Evolutionary conservation across 2,329 filamentous ascomycete genomes (phyloP), one percentile per base, ranked within the genome.

Genomic region (Fusarium austroafricanum): DNA sequence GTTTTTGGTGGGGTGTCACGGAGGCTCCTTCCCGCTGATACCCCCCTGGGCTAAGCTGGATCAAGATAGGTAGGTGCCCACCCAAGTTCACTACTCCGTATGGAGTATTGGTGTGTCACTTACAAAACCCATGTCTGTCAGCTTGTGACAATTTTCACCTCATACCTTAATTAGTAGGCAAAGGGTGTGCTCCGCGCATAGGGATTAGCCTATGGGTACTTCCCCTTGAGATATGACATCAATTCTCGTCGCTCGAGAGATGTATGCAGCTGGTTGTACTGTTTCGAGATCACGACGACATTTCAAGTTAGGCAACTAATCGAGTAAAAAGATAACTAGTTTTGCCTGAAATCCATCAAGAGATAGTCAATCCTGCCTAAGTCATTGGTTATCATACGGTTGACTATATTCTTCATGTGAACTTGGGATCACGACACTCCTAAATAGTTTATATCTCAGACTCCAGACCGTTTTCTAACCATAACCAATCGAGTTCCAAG

Each of bases 11-110:
- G 61, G 61, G 45, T 21, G 18, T 29, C 37, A 51, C 20, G 15
- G 33, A 35, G 31, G 42, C 26, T 38, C 20, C 26, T 45, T 52
- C 42, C 44, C 53, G 33, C 15, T 51, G 18, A n/a, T 39, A 18
- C 18, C 7, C 21, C 65, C 54, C 60, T 61, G 56, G 44, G 18
- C 49, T 51, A 51, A 44, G 38, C 56, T 65, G 52, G 20, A 59
- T 21, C 37, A 20, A 21, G 18, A 15, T 21, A 17, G n/a, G n/a
- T n/a, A n/a, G n/a, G n/a, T n/a, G n/a, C 5, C 21, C 10, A 42
- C 23, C 26, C 26, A 43, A 35, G 15, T 42, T 44, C 10, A 45
- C 29, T 23, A 23, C 21, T 23, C 21, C 21, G 21, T 26, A 61
- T 55, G 49, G 59, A 26, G 21, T 26, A 61, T 55, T 55, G 59